Conservation (phyloP, 2,329 filamentous ascomycete species). For the Colletotrichum musae region DNA sequence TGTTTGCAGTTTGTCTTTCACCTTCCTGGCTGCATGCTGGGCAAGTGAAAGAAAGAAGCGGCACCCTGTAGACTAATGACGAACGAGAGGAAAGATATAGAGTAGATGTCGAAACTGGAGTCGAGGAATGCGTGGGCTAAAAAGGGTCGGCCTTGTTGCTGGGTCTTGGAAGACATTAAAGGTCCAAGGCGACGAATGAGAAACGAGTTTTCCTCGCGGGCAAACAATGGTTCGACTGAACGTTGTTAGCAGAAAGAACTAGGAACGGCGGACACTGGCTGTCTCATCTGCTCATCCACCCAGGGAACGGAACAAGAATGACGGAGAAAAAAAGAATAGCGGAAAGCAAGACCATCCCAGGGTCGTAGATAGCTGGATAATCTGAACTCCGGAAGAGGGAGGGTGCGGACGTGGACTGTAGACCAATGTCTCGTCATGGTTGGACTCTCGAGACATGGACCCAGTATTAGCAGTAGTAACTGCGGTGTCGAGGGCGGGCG, state of each 20-base stretch:
- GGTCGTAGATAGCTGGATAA: conserved; percentile 1
- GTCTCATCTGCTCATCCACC: not conserved
- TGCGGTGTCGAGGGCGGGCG: not conserved
- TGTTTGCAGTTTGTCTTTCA: conserved; percentile 7
- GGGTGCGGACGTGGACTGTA: conserved; percentile 7
- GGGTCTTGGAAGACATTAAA: conserved; percentile 8
- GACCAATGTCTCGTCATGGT: conserved; percentile 34
- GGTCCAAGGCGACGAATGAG: not conserved
- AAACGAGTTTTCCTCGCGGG: not conserved
- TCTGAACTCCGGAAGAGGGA: conserved; percentile 7
- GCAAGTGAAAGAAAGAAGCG: conserved; percentile 12
- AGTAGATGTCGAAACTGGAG: not conserved
- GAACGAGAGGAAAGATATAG: conserved; percentile 9
- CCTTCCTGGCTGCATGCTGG: not conserved
- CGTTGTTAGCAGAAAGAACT: conserved; percentile 20
- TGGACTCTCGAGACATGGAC: conserved; percentile 25
- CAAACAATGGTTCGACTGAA: conserved; percentile 9
- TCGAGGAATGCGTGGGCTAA: conserved; percentile 5
- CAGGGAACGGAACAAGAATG: not conserved
- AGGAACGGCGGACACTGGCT: conserved; percentile 5
- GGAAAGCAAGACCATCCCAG: conserved; percentile 14
- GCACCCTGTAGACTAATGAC: not conserved
- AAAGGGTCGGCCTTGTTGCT: conserved; percentile 19
- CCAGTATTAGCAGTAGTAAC: conserved; percentile 1
- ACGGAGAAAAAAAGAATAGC: conserved; percentile 10